These are phyloP conservation scores for Mortierella sp. DNA, from an alignment of 371 early-diverging fungal species.

Conservation along the genomic window DNA sequence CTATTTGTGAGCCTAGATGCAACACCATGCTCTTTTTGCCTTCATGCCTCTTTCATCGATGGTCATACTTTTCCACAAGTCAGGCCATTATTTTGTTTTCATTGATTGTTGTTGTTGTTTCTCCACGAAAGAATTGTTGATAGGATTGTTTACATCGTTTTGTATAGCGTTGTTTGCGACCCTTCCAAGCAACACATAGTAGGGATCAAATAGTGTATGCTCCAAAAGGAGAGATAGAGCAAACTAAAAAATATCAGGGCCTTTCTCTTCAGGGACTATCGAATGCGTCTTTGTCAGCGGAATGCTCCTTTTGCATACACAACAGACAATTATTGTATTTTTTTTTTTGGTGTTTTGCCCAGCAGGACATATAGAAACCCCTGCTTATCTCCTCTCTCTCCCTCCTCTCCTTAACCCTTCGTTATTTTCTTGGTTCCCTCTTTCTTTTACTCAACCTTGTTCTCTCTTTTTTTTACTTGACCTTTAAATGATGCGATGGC, in stretches of 20 bases:
- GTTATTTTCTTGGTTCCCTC: neutral
- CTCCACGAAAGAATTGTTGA: neutral
- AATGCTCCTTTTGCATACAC: neutral
- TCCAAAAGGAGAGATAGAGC: neutral
- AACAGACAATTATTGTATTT: too few relatives aligned
- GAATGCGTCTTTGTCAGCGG: neutral
- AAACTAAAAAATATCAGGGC: neutral
- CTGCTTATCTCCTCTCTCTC: too few relatives aligned
- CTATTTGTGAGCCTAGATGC: constrained; percentile 5
- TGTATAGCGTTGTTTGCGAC: neutral
- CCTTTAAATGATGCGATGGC: neutral
- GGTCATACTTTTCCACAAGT: neutral
- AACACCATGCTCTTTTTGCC: neutral
- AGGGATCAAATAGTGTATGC: neutral
- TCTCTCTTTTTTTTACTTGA: neutral
- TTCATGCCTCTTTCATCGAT: neutral
- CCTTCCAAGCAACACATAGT: neutral
- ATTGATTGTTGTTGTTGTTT: neutral
- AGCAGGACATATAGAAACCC: neutral
- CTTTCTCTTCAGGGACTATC: neutral
- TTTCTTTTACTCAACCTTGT: neutral
- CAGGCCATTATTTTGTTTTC: neutral
- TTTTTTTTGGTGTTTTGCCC: neutral
- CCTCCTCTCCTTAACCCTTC: too few relatives aligned
- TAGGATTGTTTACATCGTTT: neutral